Evolutionary conservation across 768 basidiomycete species (phyloP).

Genomic region (Austroboletus festivus): DNA sequence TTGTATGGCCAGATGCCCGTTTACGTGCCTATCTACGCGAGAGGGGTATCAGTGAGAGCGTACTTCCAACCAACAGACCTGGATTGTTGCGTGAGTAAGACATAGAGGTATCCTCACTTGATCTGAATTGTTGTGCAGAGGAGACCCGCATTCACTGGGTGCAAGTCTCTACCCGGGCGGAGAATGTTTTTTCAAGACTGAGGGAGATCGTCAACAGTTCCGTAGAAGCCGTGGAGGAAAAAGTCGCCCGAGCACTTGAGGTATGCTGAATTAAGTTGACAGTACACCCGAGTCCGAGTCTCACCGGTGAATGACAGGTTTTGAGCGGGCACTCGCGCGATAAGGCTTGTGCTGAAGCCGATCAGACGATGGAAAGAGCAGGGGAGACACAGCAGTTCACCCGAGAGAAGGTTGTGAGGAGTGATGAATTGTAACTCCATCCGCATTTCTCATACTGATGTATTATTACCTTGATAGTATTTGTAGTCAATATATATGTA

Average conservation of each 20-base stretch:
- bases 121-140: constrained; percentile 38
- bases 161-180: constrained; percentile 55
- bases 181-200: constrained; percentile 57
- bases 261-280: constrained; percentile 9
- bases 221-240: constrained; percentile 75
- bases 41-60: constrained; percentile 67
- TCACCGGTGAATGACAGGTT: constrained; percentile 21
- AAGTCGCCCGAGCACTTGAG: constrained; percentile 48
- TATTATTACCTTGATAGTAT: too few species aligned
- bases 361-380: too few species aligned
- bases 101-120: too few species aligned
- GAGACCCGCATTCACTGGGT: constrained; percentile 80
- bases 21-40: constrained; percentile 86
- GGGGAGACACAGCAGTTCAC: constrained; percentile 11
- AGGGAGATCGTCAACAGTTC: constrained; percentile 63
- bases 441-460: too few species aligned
- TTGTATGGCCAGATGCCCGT: constrained; percentile 90
- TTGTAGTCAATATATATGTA: too few species aligned
- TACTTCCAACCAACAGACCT: constrained; percentile 60
- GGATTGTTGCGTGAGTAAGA: constrained; percentile 68
- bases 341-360: constrained; percentile 25
- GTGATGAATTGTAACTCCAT: too few species aligned
- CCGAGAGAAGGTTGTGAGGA: too few species aligned
- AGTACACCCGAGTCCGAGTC: too few species aligned
- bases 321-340: constrained; percentile 38